A percentile compares a stretch with the other conserved stretches of the same genome.
These are phyloP conservation scores for Clonostachys byssicola DNA, from an alignment of 2,329 filamentous ascomycete genomes.

Conservation along the genomic window DNA sequence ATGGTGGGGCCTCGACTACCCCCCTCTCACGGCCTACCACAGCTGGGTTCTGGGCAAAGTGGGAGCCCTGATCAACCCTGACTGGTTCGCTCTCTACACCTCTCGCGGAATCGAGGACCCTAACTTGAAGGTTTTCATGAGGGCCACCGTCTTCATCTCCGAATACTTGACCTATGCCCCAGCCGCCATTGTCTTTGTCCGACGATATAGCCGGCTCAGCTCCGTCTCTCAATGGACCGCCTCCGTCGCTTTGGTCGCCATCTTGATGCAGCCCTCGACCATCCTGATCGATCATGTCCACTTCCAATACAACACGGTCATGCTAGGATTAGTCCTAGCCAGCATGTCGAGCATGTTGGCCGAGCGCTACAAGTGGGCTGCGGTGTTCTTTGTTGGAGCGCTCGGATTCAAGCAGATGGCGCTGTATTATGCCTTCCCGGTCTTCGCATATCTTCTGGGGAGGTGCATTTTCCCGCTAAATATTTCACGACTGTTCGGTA, in stretches of 20 bases:
- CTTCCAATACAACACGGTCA: constrained; percentile 98
- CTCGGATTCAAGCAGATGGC: constrained; percentile 99
- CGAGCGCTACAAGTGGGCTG: constrained; percentile 80
- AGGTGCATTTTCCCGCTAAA: constrained; percentile 78
- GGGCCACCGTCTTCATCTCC: constrained; percentile 82
- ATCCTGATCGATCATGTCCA: constrained; percentile 93
- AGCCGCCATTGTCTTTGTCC: constrained; percentile 78
- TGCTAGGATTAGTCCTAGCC: constrained; percentile 87
- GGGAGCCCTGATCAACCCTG: constrained; percentile 71
- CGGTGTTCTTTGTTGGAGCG: constrained; percentile 88
- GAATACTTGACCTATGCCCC: constrained; percentile 90
- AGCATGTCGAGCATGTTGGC: constrained; percentile 87
- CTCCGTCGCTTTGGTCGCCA: constrained; percentile 80
- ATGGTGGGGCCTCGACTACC: constrained; percentile 98
- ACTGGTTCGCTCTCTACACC: constrained; percentile 82
- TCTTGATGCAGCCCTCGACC: constrained; percentile 86
- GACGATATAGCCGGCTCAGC: constrained; percentile 72
- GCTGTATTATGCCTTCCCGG: constrained; percentile 88
- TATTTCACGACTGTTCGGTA: constrained; percentile 64
- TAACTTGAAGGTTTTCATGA: constrained; percentile 89
- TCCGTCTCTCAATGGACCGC: constrained; percentile 78
- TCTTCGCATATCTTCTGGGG: constrained; percentile 89
- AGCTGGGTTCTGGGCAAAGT: constrained; percentile 92
- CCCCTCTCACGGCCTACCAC: constrained; percentile 95
- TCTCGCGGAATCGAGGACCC: constrained; percentile 81